Evolutionary conservation across 352 stramenopile genomes (phyloP), one percentile per base, ranked within the genome.

Genomic region (Phytophthora tentaculata): DNA sequence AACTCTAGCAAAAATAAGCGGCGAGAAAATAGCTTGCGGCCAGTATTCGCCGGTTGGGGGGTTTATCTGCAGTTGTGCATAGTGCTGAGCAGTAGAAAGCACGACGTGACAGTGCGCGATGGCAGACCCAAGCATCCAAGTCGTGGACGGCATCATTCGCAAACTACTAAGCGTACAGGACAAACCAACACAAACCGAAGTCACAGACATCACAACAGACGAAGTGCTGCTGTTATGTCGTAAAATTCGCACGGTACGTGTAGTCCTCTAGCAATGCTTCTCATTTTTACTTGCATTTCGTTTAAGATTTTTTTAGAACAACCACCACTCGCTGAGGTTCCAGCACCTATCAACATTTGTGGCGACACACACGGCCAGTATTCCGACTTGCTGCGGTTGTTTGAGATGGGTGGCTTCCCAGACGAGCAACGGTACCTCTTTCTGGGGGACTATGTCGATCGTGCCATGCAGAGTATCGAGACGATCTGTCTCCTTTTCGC

Each of bases 331-430:
- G 80, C 99, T 20, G 96, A 99, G 76, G 76, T 98, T 23, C 90
- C 91, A 39, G 94, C 95, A 13, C 97, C 97, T 24, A 97, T 99
- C 59, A 99, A 99, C 74, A 98, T 99, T 73, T 92, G 83, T 37
- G 98, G 98, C 29, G 98, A 99, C 71, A 97, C 98, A 55, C 97
- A 99, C 67, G 91, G 97, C 4, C 98, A 99, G 80, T 99, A 99
- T 76, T 97, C 98, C 68, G 98, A 99, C 77, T 71, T 99, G 28
- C 77, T 99, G 37, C 95, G 99, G 68, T 76, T 99, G 37, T 99
- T 99, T 67, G 84, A 95, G 69, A 92, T 91, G 56, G 85, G 86
- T 65, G 90, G 94, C 23, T 98, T 99, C 63, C 94, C 90, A 10
- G 89, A 96, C 29, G 84, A 92, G 14, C 66, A 68, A 17, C 83